Evolutionary conservation across 495 filamentous ascomycete genomes (phyloP).

Genomic region (Acidiella bohemica): DNA sequence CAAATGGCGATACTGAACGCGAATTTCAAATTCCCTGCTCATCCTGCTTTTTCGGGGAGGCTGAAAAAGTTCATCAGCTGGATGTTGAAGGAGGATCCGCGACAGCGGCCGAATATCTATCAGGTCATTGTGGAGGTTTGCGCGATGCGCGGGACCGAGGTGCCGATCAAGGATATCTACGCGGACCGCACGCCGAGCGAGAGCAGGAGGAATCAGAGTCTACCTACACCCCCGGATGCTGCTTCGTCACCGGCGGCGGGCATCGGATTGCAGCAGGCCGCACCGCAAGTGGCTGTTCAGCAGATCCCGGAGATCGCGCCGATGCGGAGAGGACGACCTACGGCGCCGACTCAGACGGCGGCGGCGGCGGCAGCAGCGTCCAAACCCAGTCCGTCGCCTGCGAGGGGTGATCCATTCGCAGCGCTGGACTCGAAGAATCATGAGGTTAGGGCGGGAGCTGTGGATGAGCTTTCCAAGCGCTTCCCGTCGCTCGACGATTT

Average conservation of each 20-base stretch:
- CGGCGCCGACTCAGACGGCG: conserved; percentile 33
- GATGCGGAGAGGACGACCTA: conserved; percentile 80
- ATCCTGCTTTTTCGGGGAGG: conserved; percentile 79
- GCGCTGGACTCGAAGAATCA: conserved; percentile 55
- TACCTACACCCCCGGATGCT: conserved; percentile 42
- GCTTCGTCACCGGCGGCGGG: conserved; percentile 42
- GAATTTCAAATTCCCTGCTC: conserved; percentile 78
- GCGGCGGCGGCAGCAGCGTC: conserved; percentile 32
- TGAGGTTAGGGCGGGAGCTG: conserved; percentile 34
- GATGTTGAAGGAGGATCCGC: conserved; percentile 79
- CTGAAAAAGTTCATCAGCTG: conserved; percentile 83
- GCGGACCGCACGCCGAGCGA: conserved; percentile 52
- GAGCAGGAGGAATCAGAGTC: conserved; percentile 45
- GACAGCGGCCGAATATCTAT: conserved; percentile 81
- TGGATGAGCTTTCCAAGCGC: conserved; percentile 68
- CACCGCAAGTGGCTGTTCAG: conserved; percentile 50
- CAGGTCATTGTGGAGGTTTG: conserved; percentile 78
- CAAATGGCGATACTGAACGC: conserved; percentile 98
- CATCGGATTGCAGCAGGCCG: conserved; percentile 58
- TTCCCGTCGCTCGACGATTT: conserved; percentile 94
- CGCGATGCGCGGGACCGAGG: conserved; percentile 71
- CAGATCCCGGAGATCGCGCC: conserved; percentile 81
- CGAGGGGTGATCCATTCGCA: conserved; percentile 75
- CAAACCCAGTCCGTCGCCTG: conserved; percentile 62
- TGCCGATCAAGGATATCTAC: conserved; percentile 93